Evolutionary conservation across 2,329 filamentous ascomycete species (phyloP).

Genomic region (Colletotrichum tropicicola): DNA sequence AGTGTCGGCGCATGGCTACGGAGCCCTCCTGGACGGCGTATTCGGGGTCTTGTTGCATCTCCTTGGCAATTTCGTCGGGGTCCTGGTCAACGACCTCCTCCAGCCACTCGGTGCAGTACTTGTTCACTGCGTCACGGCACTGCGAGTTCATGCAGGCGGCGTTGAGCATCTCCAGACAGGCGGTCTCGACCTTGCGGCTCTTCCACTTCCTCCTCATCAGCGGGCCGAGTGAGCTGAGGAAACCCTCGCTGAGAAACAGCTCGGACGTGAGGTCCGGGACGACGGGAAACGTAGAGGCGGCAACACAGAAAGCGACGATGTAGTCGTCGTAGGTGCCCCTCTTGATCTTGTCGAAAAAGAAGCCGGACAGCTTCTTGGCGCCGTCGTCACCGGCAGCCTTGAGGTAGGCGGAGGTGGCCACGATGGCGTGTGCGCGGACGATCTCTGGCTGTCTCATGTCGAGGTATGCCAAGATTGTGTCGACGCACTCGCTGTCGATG

Average conservation of each 20-base stretch:
- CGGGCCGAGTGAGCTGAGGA: conserved; percentile 79
- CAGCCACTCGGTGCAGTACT: conserved; percentile 88
- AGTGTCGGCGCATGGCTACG: conserved; percentile 69
- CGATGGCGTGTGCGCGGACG: conserved; percentile 81
- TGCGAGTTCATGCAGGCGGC: conserved; percentile 86
- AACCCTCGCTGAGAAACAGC: conserved; percentile 89
- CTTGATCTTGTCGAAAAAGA: conserved; percentile 77
- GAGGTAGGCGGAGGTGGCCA: conserved; percentile 85
- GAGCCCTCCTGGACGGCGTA: conserved; percentile 68
- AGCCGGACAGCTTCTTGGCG: conserved; percentile 73
- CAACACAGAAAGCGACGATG: conserved; percentile 93
- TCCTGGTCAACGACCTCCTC: conserved; percentile 83
- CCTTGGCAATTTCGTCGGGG: conserved; percentile 62
- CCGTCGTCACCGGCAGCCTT: conserved; percentile 79
- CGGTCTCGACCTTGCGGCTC: conserved; percentile 85
- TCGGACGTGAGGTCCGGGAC: conserved; percentile 77
- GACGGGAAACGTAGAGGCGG: conserved; percentile 86
- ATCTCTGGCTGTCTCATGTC: conserved; percentile 81
- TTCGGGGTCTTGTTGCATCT: conserved; percentile 61
- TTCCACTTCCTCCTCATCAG: conserved; percentile 84
- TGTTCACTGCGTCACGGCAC: conserved; percentile 85
- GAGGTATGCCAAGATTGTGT: conserved; percentile 86
- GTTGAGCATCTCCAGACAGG: conserved; percentile 88
- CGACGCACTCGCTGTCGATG: conserved; percentile 79
- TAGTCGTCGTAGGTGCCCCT: conserved; percentile 87